Evolutionary conservation across 139 green algal genomes (phyloP).

Genomic region (Chlorella sorokiniana): DNA sequence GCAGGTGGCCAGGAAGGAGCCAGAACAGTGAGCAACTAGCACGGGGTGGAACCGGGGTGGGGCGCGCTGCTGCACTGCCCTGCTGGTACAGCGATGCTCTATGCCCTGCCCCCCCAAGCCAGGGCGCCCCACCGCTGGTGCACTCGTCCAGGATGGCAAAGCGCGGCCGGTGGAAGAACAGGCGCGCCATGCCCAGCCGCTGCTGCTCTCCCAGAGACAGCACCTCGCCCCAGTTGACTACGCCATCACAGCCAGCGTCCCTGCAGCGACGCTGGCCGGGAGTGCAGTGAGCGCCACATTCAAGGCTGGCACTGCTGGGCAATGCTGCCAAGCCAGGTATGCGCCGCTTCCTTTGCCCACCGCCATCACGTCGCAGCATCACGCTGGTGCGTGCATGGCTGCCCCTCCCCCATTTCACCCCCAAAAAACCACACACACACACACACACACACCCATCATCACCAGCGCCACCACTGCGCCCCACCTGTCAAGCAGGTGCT

Average conservation of each 20-base stretch:
- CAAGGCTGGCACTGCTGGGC: background rate
- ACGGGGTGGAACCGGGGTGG: background rate
- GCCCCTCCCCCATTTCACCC: background rate
- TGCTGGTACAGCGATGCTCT: background rate
- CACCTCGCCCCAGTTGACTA: constrained; percentile 59
- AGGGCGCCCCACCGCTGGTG: constrained; percentile 52
- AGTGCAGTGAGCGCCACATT: background rate
- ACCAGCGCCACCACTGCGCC: background rate
- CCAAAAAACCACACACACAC: background rate
- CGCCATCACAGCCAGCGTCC: constrained; percentile 20
- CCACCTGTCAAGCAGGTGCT: constrained; percentile 52
- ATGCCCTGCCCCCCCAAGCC: background rate
- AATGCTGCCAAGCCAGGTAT: background rate
- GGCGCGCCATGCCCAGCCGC: constrained; percentile 74
- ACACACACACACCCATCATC: background rate
- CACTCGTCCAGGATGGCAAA: constrained; percentile 86
- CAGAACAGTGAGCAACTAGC: background rate
- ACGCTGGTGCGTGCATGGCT: no score
- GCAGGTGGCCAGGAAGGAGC: background rate
- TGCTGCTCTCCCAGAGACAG: constrained; percentile 78
- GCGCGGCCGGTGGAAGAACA: constrained; percentile 76
- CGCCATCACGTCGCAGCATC: no score
- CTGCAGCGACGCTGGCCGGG: background rate
- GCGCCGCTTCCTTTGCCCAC: background rate
- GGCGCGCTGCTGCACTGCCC: no score